Evolutionary conservation across 1,284 basidiomycete genomes (phyloP).

Genomic region (Fistulinella cinereoalba): DNA sequence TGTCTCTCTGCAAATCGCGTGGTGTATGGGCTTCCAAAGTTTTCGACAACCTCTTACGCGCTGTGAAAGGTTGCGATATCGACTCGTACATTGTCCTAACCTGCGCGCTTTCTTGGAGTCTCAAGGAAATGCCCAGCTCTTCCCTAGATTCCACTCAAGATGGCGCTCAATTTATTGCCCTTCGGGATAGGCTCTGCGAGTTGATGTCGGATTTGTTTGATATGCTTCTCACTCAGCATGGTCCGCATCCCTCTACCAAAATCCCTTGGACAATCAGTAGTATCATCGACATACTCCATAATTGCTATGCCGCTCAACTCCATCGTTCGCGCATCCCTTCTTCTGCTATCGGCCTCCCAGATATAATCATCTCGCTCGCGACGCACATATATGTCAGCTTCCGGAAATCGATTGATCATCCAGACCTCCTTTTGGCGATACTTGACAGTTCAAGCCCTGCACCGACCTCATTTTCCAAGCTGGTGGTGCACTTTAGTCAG

Average conservation of each 20-base stretch:
- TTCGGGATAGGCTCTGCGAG: constrained; percentile 23
- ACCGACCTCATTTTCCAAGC: constrained; percentile 34
- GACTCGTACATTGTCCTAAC: constrained; percentile 23
- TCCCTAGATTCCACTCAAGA: constrained; percentile 1
- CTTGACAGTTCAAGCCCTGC: constrained; percentile 28
- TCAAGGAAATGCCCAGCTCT: constrained; percentile 10
- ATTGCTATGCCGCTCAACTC: constrained; percentile 18
- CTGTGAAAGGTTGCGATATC: constrained; percentile 18
- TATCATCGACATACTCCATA: constrained; percentile 18
- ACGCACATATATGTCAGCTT: constrained; percentile 27
- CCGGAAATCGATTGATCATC: constrained; percentile 7
- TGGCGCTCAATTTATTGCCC: constrained; percentile 1
- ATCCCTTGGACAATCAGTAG: constrained; percentile 10
- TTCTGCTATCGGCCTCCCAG: constrained; percentile 21
- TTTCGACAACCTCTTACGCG: constrained; percentile 34
- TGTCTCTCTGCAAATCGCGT: constrained; percentile 3
- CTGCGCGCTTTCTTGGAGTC: constrained; percentile 11
- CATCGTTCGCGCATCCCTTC: constrained; percentile 11
- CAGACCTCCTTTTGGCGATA: constrained; percentile 18
- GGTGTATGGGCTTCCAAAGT: constrained; percentile 41
- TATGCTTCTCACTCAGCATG: constrained; percentile 15
- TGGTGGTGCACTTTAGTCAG: constrained; percentile 22
- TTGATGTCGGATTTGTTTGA: constrained; percentile 26
- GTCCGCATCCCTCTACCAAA: neutral
- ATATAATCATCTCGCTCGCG: constrained; percentile 33